Evolutionary conservation across 768 basidiomycete species (phyloP), one percentile per base, ranked within the genome.

Genomic region (Pulveroboletus ravenelii): DNA sequence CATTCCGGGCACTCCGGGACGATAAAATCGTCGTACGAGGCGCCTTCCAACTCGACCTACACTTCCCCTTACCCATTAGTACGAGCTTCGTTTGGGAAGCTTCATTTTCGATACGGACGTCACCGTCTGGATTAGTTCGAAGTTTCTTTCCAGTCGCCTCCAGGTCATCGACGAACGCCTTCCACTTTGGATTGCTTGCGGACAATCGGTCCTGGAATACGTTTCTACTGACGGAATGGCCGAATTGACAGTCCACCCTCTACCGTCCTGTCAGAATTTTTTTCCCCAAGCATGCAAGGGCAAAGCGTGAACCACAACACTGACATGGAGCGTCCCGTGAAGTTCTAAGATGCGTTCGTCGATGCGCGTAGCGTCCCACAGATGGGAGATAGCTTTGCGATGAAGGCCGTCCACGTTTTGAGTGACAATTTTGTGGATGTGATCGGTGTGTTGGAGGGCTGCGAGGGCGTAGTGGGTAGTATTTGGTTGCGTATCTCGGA

Each of bases 351-450:
- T 82, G 23, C 69, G 64, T 56, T 66, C 46, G 55, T 69, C 43
- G 66, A 70, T 62, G 18, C 57, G 62, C n/a, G 61, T 62, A 46
- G 64, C 69, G 53, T 62, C 69, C 70, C 67, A 71, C 52, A 78
- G 74, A 62, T 70, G 68, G 32, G 68, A 50, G 17, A 88, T 68
- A 8, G 91, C 89, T 69, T 89, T 91, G 45, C 84, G 84, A 62
- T 97, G 94, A 6, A 98, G 79, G 2, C 93, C 93, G 61, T 98
- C 95, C n/a, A 98, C 94, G 57, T 89, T 89, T 67, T 86, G 87
- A 0, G 95, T 98, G 54, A 97, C 82, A 30, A 93, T 66, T 25
- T 72, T 70, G 18, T 76, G 68, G 17, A 89, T 73, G 46, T 82
- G 67, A 3, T 77, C 78, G 9, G 85, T 69, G 56, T 89, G 74